Percentiles rank a stretch among this genome's conserved stretches.
phyloP scores from a whole-genome alignment of 768 basidiomycete species.

The Nevesoporus exiguus region DNA sequence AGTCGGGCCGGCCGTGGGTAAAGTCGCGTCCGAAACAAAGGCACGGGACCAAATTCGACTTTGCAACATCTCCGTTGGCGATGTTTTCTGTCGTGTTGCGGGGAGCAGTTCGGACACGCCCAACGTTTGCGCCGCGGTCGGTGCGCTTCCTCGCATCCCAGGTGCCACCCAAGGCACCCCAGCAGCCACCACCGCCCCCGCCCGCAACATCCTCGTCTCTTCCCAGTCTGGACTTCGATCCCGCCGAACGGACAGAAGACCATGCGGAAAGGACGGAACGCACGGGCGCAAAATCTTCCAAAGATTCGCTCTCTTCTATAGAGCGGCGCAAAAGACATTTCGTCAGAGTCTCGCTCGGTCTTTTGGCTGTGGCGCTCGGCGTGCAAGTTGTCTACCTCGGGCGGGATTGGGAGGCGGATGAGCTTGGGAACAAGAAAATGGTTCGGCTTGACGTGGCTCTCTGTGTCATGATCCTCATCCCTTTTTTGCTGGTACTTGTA shows the following conservation, averaged over 20 bases:
- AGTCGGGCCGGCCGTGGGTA: neutral
- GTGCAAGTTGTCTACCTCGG: constrained; percentile 65
- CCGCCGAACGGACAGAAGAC: constrained; percentile 37
- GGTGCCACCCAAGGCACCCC: constrained; percentile 17
- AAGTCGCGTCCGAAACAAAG: neutral
- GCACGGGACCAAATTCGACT: neutral
- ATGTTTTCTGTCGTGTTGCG: constrained; percentile 27
- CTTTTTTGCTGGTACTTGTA: constrained; percentile 22
- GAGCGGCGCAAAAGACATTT: constrained; percentile 65
- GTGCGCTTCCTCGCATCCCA: constrained; percentile 24
- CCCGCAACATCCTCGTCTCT: constrained; percentile 20
- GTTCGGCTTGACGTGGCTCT: constrained; percentile 34
- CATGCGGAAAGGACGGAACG: constrained; percentile 42
- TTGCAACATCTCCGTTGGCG: neutral
- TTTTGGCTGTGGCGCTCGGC: constrained; percentile 55
- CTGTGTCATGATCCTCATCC: neutral
- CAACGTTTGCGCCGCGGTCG: constrained; percentile 15
- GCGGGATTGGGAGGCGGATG: constrained; percentile 72
- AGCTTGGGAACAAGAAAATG: constrained; percentile 60
- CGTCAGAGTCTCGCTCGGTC: constrained; percentile 50
- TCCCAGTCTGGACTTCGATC: constrained; percentile 65
- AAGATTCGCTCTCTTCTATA: constrained; percentile 72
- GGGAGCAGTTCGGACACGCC: constrained; percentile 20
- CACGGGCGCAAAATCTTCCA: constrained; percentile 77
- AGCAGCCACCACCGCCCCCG: constrained; percentile 5